phyloP scores from a whole-genome alignment of 2,329 filamentous ascomycete genomes.

The Scleromitrula shiraiana region DNA sequence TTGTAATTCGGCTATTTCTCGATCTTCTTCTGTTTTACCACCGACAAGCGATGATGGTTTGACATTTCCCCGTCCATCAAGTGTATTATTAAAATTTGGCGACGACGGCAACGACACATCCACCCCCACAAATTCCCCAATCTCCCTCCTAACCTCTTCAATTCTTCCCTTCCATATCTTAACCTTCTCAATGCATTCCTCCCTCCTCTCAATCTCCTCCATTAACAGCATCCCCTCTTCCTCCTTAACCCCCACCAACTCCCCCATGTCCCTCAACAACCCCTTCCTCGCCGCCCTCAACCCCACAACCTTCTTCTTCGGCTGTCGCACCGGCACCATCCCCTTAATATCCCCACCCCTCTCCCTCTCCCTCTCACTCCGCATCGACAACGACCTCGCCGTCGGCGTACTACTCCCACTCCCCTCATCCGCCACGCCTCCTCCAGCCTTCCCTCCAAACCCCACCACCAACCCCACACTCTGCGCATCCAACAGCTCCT shows the following conservation, averaged over 20 bases:
- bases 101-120: too few relatives aligned
- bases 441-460: conserved; percentile 19
- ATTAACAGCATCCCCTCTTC: conserved; percentile 59
- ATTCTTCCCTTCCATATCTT: conserved; percentile 42
- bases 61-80: too few relatives aligned
- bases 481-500: conserved; percentile 51
- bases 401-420: conserved; percentile 27
- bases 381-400: conserved; percentile 13
- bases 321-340: conserved; percentile 55
- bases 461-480: conserved; percentile 36
- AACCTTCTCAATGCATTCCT: conserved; percentile 50
- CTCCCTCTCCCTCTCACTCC: conserved; percentile 15
- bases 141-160: conserved; percentile 12
- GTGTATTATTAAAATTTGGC: too few relatives aligned
- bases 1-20: conserved; percentile 52
- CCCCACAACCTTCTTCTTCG: conserved; percentile 42
- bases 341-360: conserved; percentile 18
- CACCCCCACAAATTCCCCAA: neutral
- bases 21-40: conserved; percentile 42
- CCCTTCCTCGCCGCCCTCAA: conserved; percentile 57
- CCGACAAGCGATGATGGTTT: too few relatives aligned
- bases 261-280: conserved; percentile 54
- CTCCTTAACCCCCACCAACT: conserved; percentile 56
- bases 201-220: conserved; percentile 47
- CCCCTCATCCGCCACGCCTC: conserved; percentile 30